Conservation (phyloP, 164 flowering plant species). For the Vitis labrusca region DNA sequence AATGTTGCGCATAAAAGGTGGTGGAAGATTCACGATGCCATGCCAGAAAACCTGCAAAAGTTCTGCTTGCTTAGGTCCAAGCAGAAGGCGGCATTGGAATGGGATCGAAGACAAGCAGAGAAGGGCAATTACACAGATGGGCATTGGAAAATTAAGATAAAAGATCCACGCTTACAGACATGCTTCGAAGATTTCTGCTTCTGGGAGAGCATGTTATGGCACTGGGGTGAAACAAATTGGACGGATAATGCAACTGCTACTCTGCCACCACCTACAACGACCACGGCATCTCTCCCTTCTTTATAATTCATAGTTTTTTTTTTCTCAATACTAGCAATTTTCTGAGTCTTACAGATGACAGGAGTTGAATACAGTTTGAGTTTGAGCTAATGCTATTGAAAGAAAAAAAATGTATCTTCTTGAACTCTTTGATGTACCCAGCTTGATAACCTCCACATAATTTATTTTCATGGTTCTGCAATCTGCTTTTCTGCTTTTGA, state of each 20-base stretch:
- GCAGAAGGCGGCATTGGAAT: constrained; percentile 85
- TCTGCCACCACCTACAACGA: constrained; percentile 21
- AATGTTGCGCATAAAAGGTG: constrained; percentile 81
- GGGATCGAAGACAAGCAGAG: constrained; percentile 93
- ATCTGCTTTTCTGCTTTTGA: no score
- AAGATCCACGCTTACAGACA: constrained; percentile 46
- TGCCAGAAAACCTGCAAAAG: constrained; percentile 77
- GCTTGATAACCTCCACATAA: no score
- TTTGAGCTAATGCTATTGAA: no score
- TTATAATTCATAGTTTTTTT: not conserved
- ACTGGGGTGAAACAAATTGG: constrained; percentile 83
- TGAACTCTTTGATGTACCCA: no score
- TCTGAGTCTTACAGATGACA: no score
- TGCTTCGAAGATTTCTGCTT: constrained; percentile 66
- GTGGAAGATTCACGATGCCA: constrained; percentile 93
- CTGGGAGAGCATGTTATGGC: constrained; percentile 80
- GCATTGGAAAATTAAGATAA: constrained; percentile 80
- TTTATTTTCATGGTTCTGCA: no score
- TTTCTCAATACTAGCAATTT: no score
- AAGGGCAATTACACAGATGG: constrained; percentile 73
- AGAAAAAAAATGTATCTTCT: no score
- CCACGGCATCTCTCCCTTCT: constrained; percentile 29
- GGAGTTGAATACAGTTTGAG: no score
- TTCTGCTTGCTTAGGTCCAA: constrained; percentile 77
- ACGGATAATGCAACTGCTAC: constrained; percentile 44